Conservation (phyloP, 805 yeast genomes). For the Barnettozyma botsteinii region DNA sequence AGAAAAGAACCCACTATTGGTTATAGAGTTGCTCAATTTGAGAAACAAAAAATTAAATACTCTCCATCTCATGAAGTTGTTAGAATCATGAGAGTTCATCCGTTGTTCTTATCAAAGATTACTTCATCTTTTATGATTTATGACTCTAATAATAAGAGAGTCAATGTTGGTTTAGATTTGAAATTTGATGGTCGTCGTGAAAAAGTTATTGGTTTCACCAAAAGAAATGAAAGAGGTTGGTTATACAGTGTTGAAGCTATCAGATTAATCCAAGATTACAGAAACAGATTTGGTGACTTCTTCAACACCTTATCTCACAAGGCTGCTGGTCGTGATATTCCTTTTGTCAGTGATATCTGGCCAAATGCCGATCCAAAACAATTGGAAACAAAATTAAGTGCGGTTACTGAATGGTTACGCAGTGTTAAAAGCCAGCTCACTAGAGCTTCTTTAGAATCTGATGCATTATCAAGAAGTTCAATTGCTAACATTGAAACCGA, state of each 20-base stretch:
- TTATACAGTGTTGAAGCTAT: conserved; percentile 74
- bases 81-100: conserved; percentile 47
- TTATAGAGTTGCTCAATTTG: conserved; percentile 48
- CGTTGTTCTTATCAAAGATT: conserved; percentile 66
- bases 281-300: conserved; percentile 53
- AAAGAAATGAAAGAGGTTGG: conserved; percentile 66
- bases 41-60: conserved; percentile 50
- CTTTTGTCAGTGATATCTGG: conserved; percentile 27
- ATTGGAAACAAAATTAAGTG: conserved; percentile 25
- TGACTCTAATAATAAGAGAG: conserved; percentile 43
- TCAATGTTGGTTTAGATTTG: conserved; percentile 76
- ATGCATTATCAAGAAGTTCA: conserved; percentile 63
- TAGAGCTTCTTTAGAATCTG: conserved; percentile 70
- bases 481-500: conserved; percentile 61
- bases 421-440: conserved; percentile 49
- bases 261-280: conserved; percentile 56
- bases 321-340: conserved; percentile 25
- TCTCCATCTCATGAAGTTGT: conserved; percentile 62
- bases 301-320: conserved; percentile 36
- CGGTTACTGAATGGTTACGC: conserved; percentile 38
- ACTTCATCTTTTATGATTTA: conserved; percentile 67
- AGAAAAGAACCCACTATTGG: conserved; percentile 65
- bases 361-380: conserved; percentile 30
- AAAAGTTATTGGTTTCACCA: conserved; percentile 85
- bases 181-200: conserved; percentile 74